These are phyloP conservation scores for Sanguinoderma infundibulare DNA, from an alignment of 1,284 basidiomycete genomes.

Conservation along the genomic window DNA sequence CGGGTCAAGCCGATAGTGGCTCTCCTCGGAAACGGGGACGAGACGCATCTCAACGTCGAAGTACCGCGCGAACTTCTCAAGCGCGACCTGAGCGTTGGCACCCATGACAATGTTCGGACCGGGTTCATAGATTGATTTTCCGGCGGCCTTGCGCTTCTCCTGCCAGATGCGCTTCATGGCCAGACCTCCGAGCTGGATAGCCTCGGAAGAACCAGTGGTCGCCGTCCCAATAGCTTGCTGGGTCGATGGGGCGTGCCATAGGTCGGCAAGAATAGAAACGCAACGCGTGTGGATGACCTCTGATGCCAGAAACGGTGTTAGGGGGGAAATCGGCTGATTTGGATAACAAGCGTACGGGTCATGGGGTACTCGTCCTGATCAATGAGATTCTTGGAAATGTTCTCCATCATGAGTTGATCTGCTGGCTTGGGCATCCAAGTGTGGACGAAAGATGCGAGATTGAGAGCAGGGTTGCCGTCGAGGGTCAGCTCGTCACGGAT, in stretches of 20 bases:
- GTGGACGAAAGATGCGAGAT: conserved; percentile 80
- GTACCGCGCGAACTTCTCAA: conserved; percentile 91
- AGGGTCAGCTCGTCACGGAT: conserved; percentile 85
- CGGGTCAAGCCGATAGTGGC: conserved; percentile 83
- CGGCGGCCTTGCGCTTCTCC: conserved; percentile 82
- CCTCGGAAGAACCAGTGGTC: conserved; percentile 93
- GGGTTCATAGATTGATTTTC: conserved; percentile 87
- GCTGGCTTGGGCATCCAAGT: conserved; percentile 67
- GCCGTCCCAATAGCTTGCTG: conserved; percentile 87
- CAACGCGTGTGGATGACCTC: conserved; percentile 83
- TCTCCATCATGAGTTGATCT: conserved; percentile 80
- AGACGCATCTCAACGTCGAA: conserved; percentile 89
- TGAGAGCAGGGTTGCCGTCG: conserved; percentile 80
- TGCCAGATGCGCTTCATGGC: conserved; percentile 98
- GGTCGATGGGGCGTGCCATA: conserved; percentile 88
- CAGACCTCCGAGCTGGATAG: conserved; percentile 91
- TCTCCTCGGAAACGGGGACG: conserved; percentile 77
- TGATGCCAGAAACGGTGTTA: conserved; percentile 29
- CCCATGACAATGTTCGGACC: conserved; percentile 56
- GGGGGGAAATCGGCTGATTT: not conserved
- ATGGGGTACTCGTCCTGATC: conserved; percentile 94
- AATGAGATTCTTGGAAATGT: conserved; percentile 89
- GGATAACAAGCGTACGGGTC: conserved; percentile 54
- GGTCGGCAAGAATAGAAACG: conserved; percentile 85
- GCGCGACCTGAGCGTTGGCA: conserved; percentile 44